These are phyloP conservation scores for Meredithiella fracta DNA, from an alignment of 2,329 filamentous ascomycete genomes.

Conservation along the genomic window DNA sequence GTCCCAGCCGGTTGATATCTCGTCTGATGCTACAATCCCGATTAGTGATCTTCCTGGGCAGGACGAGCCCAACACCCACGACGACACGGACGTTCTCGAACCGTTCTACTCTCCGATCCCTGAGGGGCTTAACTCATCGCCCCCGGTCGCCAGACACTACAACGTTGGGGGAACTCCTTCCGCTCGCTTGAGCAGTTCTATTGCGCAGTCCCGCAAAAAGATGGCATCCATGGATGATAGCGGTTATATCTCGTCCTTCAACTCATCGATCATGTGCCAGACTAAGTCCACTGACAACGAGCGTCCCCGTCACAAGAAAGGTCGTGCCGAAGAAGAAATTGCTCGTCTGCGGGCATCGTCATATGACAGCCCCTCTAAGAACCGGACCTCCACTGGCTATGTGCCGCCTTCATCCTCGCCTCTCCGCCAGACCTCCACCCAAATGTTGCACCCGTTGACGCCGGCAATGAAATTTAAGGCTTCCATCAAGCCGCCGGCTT, in stretches of 20 bases:
- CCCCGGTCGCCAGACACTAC: conserved; percentile 51
- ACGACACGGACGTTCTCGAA: conserved; percentile 20
- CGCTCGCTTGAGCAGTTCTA: conserved; percentile 46
- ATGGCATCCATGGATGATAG: conserved; percentile 71
- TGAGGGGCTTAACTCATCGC: conserved; percentile 71
- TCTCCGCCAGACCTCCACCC: conserved; percentile 37
- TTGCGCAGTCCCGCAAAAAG: conserved; percentile 53
- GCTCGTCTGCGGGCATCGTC: conserved; percentile 81
- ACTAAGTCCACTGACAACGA: conserved; percentile 60
- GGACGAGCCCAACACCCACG: conserved; percentile 32
- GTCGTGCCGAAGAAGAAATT: conserved; percentile 90
- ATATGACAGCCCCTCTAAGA: conserved; percentile 75
- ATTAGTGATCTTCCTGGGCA: conserved; percentile 47
- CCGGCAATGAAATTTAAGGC: conserved; percentile 68
- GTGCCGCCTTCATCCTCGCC: conserved; percentile 51
- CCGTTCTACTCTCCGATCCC: conserved; percentile 57
- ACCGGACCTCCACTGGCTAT: conserved; percentile 33
- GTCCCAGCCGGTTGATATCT: conserved; percentile 39
- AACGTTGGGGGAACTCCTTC: conserved; percentile 60
- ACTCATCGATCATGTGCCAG: conserved; percentile 71
- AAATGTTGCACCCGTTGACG: conserved; percentile 62
- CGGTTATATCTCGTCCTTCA: conserved; percentile 90
- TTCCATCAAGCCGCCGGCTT: conserved; percentile 42
- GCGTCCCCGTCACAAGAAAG: conserved; percentile 67
- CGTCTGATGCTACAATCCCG: conserved; percentile 63